phyloP scores from a whole-genome alignment of 352 stramenopile genomes.

The Blastocystis hominis region DNA sequence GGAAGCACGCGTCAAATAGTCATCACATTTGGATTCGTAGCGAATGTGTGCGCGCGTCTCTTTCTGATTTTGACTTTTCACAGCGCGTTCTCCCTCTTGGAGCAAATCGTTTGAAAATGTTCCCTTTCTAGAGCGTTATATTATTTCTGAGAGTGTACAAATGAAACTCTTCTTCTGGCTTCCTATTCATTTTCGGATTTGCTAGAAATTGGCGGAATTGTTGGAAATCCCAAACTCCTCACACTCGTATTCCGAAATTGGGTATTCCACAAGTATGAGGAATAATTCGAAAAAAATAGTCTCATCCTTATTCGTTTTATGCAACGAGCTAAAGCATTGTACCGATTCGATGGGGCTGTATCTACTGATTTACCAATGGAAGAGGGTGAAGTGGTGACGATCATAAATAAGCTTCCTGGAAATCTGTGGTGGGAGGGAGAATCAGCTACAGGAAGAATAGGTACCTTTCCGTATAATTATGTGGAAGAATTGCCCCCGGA shows the following conservation, averaged over 20 bases:
- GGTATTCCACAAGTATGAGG: neutral
- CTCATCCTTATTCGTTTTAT: neutral
- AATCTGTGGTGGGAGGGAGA: constrained; percentile 50
- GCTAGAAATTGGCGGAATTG: neutral
- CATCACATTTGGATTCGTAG: neutral
- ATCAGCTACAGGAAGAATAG: neutral
- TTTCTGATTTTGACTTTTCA: constrained; percentile 36
- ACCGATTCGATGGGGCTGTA: constrained; percentile 49
- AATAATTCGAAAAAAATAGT: neutral
- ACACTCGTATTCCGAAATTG: neutral
- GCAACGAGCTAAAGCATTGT: constrained; percentile 34
- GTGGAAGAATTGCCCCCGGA: constrained; percentile 39
- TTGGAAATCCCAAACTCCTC: neutral
- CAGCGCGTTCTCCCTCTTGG: neutral
- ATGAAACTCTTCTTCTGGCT: neutral
- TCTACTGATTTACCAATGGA: constrained; percentile 37
- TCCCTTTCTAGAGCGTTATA: neutral
- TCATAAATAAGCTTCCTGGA: constrained; percentile 38
- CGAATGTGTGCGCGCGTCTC: neutral
- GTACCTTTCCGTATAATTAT: constrained; percentile 55
- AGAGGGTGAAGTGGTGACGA: constrained; percentile 40
- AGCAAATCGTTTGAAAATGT: constrained; percentile 29
- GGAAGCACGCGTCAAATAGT: neutral
- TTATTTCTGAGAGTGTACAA: neutral
- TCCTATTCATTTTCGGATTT: neutral